These are phyloP conservation scores for Pseudopediastrum boryanum DNA, from an alignment of 139 green algal species.

Conservation along the genomic window DNA sequence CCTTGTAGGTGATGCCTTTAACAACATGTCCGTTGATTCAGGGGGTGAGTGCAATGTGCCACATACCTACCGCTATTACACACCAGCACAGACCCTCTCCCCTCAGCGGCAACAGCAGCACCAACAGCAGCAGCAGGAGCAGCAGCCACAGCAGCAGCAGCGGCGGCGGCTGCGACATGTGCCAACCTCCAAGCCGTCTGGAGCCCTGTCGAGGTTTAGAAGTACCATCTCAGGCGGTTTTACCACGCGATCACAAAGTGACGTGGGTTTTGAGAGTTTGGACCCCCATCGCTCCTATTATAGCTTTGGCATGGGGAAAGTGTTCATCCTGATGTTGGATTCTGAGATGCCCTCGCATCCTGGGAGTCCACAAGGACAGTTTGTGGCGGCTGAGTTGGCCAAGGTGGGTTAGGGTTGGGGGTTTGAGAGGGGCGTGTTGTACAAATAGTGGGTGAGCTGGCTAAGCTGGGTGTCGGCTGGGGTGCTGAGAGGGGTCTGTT, in stretches of 20 bases:
- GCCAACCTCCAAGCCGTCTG: too few relatives aligned
- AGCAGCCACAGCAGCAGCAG: not conserved
- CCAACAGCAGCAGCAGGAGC: not conserved
- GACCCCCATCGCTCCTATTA: constrained; percentile 16
- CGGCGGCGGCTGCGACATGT: not conserved
- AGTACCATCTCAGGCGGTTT: too few relatives aligned
- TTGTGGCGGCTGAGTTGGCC: constrained; percentile 17
- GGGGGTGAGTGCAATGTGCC: constrained; percentile 24
- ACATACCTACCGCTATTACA: constrained; percentile 14
- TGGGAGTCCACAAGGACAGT: not conserved
- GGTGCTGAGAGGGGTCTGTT: too few relatives aligned
- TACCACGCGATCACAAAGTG: too few relatives aligned
- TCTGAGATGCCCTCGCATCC: constrained; percentile 1
- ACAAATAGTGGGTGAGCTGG: too few relatives aligned
- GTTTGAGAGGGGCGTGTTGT: too few relatives aligned
- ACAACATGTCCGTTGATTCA: not conserved
- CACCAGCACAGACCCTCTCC: not conserved
- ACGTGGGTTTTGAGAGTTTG: too few relatives aligned
- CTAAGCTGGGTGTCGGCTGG: too few relatives aligned
- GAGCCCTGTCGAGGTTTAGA: too few relatives aligned
- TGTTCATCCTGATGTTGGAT: constrained; percentile 23
- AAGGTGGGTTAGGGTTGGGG: constrained; percentile 13
- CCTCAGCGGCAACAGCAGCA: not conserved
- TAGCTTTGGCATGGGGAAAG: constrained; percentile 11
- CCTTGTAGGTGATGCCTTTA: constrained; percentile 12